Evolutionary conservation across 2,329 filamentous ascomycete genomes (phyloP), one percentile per base, ranked within the genome.

Genomic region (Colletotrichum eleusines): DNA sequence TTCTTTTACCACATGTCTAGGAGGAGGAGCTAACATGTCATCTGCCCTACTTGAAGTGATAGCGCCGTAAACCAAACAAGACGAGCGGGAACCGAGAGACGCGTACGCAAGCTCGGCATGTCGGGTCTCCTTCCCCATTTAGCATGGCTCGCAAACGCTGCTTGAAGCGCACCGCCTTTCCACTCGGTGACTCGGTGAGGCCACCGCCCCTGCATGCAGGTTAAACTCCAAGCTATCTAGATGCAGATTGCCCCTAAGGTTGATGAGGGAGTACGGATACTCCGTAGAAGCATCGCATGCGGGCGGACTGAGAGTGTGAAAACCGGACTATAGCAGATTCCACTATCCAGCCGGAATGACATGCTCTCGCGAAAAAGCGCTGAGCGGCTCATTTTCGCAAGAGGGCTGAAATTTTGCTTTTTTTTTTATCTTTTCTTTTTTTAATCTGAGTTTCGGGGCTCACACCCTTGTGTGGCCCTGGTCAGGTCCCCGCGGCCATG

Each of bases 61-160:
- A 59, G 16, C 38, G 11, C 23, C 12, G 18, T 40, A 23, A 54
- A 8, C 35, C n/a, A 40, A 28, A 23, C n/a, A 12, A 38, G 28
- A n/a, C 12, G 23, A 35, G n/a, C 55, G 55, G 63, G 28, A 55
- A 16, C 63, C 63, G 63, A 70, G 38, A 44, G 55, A 70, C 55
- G 67, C 67, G 63, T 50, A 55, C 55, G 40, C 63, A 44, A 38
- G 51, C 48, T 66, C 42, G 55, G 67, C 55, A 61, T 16, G 48
- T 50, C 48, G 63, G 40, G 48, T 53, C 54, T 12, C n/a, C 38
- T 20, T 8, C 16, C 40, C 28, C 26, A 8, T 48, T 38, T 38
- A 31, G 46, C 58, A 44, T 61, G 28, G 57, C 57, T 54, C 48
- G 46, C n/a, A n/a, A n/a, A 23, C 20, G 53, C 63, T 44, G 31